Conservation (phyloP, 345 rosid species). For the Sisymbrium irio region DNA sequence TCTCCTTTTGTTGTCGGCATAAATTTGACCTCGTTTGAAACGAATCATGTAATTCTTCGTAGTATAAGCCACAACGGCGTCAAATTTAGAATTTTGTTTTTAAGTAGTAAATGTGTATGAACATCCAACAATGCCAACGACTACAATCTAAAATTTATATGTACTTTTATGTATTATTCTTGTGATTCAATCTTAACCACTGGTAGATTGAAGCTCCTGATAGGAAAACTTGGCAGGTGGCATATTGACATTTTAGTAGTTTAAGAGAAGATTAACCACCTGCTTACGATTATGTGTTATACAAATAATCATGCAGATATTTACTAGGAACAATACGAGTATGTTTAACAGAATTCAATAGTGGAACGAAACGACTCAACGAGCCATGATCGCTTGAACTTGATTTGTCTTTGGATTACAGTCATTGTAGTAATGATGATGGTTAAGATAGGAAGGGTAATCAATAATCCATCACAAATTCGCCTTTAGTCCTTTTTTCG, state of each 20-base stretch:
- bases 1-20: slow-evolving; percentile 26
- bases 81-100: neutral
- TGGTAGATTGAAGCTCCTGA: neutral
- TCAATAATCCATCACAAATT: neutral
- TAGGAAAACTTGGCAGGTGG: neutral
- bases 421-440: slow-evolving; percentile 15
- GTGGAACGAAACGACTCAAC: neutral
- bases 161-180: neutral
- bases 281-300: neutral
- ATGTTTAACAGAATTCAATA: neutral
- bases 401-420: slow-evolving; percentile 29
- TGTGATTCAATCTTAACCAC: neutral
- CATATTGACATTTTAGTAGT: neutral
- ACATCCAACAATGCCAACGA: neutral
- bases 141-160: neutral
- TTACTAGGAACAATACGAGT: neutral
- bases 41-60: neutral
- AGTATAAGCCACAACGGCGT: neutral
- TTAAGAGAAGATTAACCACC: neutral
- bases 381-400: slow-evolving; percentile 17
- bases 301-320: neutral
- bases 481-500: neutral
- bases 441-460: neutral
- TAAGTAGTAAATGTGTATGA: neutral
- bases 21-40: neutral